Percentiles rank a stretch among this genome's conserved stretches.
phyloP scores from a whole-genome alignment of 2,329 filamentous ascomycete genomes.

The Colletotrichum noveboracense region DNA sequence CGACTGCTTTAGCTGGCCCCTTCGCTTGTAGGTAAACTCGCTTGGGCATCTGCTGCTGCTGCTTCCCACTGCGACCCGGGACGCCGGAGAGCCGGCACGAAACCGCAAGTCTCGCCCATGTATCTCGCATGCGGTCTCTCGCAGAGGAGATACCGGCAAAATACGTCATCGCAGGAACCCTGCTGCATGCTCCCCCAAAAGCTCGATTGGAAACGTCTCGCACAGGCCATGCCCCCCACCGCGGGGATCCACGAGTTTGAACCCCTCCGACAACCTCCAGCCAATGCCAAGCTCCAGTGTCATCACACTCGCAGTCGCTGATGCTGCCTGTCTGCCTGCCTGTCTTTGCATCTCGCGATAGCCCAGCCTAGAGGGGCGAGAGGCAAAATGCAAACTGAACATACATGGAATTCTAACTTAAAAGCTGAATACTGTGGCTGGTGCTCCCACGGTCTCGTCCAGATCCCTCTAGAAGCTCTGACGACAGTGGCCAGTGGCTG shows the following conservation, averaged over 20 bases:
- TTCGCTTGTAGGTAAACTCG: background rate
- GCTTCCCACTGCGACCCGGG: background rate
- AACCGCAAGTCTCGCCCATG: background rate
- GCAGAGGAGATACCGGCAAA: background rate
- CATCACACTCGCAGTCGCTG: background rate
- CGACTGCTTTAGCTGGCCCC: background rate
- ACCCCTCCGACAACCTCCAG: background rate
- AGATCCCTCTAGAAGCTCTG: background rate
- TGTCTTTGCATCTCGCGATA: background rate
- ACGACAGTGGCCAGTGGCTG: background rate
- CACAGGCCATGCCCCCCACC: background rate
- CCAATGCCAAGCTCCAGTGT: background rate
- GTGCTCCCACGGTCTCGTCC: background rate
- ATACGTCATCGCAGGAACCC: background rate
- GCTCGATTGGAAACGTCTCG: slow-evolving; percentile 19
- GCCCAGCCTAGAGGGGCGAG: background rate
- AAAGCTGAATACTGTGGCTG: background rate
- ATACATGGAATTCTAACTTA: background rate
- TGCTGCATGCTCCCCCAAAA: background rate
- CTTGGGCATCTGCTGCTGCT: background rate
- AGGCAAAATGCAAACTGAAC: background rate
- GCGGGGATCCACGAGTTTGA: background rate
- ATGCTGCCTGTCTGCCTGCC: background rate
- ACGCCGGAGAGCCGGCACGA: background rate
- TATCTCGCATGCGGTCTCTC: background rate